Evolutionary conservation across 768 basidiomycete species (phyloP), one percentile per base, ranked within the genome.

Genomic region (Gelatoporia subvermispora): DNA sequence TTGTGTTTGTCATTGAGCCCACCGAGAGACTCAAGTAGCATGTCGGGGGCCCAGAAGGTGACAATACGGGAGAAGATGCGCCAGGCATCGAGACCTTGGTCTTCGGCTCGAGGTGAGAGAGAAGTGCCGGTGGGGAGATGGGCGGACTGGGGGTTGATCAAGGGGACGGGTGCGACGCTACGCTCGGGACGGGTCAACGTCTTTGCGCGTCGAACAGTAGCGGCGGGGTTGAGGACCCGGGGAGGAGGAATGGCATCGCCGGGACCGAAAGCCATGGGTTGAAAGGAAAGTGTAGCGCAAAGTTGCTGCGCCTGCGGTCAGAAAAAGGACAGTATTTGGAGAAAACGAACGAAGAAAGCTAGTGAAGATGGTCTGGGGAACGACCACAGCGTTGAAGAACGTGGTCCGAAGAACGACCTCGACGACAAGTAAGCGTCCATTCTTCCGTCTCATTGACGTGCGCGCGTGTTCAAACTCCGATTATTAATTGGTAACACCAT

Each of bases 101-200:
- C 68, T 23, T 58, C 49, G 43, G 45, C 35, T n/a, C 25, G 22
- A 3, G 48, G 20, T 35, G 45, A 53, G 42, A 66, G 51, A 41
- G 70, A 49, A 53, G 70, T 65, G 23, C 74, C 63, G n/a, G 70
- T 65, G 2, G 70, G 63, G 36, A 67, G 60, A 49, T 72, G 70
- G 35, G 71, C 65, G 1, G 75, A 70, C 9, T 84, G 79, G 5
- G 94, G 92, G 47, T 89, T 92, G 52, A 99, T 94, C 60, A 99
- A 84, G 4, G 95, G 94, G 15, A 88, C 87, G 31, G 93, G 91
- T 3, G 93, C 93, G 42, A 97, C 89, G 62, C 89, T 78, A 49
- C 96, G 84, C 72, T 99, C 96, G 60, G 96, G 96, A 50, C 92
- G 80, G 43, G 91, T 97, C 57, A 99, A 83, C 5, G 96, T 99